Percentiles rank a stretch among this genome's conserved stretches.
phyloP scores from a whole-genome alignment of 176 grass and related monocot genomes.

The Eragrostis nindensis region DNA sequence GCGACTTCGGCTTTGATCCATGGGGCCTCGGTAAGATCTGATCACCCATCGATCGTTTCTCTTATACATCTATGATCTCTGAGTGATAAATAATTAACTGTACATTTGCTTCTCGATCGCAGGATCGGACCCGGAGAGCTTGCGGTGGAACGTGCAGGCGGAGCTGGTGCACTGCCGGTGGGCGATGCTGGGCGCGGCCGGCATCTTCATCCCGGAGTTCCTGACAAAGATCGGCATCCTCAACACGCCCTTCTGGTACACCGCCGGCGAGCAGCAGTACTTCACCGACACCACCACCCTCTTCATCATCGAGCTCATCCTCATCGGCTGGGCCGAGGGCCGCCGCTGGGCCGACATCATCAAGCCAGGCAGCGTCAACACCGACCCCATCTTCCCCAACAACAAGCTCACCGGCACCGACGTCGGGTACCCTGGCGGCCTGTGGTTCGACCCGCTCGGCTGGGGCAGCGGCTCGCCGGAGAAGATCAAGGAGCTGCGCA shows the following conservation, averaged over 20 bases:
- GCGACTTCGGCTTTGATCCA: conserved; percentile 96
- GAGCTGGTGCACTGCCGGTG: conserved; percentile 98
- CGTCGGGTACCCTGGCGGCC: conserved; percentile 87
- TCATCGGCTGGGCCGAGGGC: conserved; percentile 95
- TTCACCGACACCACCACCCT: conserved; percentile 98
- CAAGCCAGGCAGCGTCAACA: conserved; percentile 91
- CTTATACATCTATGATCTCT: too few species aligned
- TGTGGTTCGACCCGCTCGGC: conserved; percentile 94
- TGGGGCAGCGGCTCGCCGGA: conserved; percentile 70
- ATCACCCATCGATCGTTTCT: background rate
- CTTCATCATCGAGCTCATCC: conserved; percentile 87
- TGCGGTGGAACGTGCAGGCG: conserved; percentile 83
- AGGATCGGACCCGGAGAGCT: conserved; percentile 93
- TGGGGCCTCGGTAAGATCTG: conserved; percentile 76
- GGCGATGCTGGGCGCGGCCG: conserved; percentile 94
- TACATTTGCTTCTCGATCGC: background rate
- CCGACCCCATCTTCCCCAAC: conserved; percentile 84
- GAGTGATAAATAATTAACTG: background rate
- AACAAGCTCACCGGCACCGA: conserved; percentile 98
- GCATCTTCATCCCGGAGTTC: conserved; percentile 95
- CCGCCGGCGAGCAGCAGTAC: conserved; percentile 76
- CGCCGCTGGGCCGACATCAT: conserved; percentile 93
- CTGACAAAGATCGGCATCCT: conserved; percentile 91
- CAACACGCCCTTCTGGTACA: conserved; percentile 94
- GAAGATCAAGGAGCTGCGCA: conserved; percentile 86